Base-by-base conservation (phyloP, 805 yeast species). In the Hagleromyces aurorensis region DNA sequence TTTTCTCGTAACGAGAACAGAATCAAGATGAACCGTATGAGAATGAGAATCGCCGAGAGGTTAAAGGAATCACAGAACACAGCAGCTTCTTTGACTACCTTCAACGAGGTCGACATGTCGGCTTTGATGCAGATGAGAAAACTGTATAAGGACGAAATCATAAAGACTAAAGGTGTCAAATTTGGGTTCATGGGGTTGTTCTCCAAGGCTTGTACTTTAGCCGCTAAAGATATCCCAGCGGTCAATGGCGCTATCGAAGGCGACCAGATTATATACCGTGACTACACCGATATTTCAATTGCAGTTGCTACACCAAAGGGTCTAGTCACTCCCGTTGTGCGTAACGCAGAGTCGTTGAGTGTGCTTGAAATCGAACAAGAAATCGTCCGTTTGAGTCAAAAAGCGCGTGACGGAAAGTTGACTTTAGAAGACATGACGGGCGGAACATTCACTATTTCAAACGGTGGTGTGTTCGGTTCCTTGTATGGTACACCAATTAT, bases 291-390 rank as follows among this genome's bases (percentile, higher is more conserved):
- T 61, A 80, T 91, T 44, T 84, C 96, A 21, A 69, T 91, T 52
- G 98, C 98, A 19, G 98, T 91, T 35, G 96, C 98, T 41, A 91
- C 98, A 44, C 97, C 98, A 59, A 91, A 91, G 73, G 98, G 98
- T 57, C 74, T 91, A 50, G 98, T 91, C 25, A 91, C 98, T 25
- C 98, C 98, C 40, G 87, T 91, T 43, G 85, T 91, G 33, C 84
- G 98, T 72, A 91, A 91, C 59, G 95, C 93, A 31, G 98, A 91
- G 68, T 78, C 94, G 16, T 65, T 82, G 46, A 72, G 85, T 26
- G 82, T 91, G 27, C 66, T 91, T 50, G 96, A 82, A 43, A 78
- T 91, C 43, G 98, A 91, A 67, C 62, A 77, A 50, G 96, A 84
- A 62, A 89, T 91, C 45, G 58, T 75, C 33, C 63, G 65, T 47